A percentile compares a stretch with the other conserved stretches of the same genome.
Evolutionary conservation across 441 rosid species (phyloP).

Genomic region (Melastoma candidum): DNA sequence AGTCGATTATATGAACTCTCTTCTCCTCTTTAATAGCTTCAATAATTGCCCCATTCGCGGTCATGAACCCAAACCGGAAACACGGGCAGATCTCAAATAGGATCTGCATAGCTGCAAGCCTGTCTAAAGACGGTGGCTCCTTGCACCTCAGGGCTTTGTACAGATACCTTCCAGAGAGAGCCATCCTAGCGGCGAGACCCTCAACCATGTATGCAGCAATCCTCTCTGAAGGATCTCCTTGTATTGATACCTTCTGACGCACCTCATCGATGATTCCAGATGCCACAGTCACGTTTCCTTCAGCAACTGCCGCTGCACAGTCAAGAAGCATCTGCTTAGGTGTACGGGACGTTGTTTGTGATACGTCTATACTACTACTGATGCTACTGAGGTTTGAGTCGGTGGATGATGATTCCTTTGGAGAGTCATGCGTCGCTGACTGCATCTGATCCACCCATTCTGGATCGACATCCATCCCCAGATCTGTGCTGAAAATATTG

Average conservation of each 20-base stretch:
- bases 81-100: conserved; percentile 98
- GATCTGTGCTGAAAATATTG: conserved; percentile 31
- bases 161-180: conserved; percentile 74
- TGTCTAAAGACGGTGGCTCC: conserved; percentile 89
- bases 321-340: conserved; percentile 70
- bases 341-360: conserved; percentile 34
- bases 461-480: conserved; percentile 67
- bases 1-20: conserved; percentile 79
- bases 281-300: conserved; percentile 59
- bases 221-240: conserved; percentile 91
- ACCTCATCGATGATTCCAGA: conserved; percentile 56
- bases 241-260: conserved; percentile 72
- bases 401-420: conserved; percentile 75
- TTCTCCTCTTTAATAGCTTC: conserved; percentile 79
- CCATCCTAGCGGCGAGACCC: conserved; percentile 95
- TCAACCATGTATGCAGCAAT: conserved; percentile 98
- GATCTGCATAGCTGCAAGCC: conserved; percentile 99
- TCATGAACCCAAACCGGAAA: conserved; percentile 86
- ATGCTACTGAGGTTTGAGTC: conserved; percentile 67
- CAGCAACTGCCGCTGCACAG: conserved; percentile 63
- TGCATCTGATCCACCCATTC: conserved; percentile 58
- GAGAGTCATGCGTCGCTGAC: conserved; percentile 48
- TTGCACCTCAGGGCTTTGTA: conserved; percentile 92
- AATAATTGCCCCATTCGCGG: conserved; percentile 76
- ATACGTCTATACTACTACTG: conserved; percentile 46